These are phyloP conservation scores for Porogramme epimiltina DNA, from an alignment of 1,284 basidiomycete genomes.

Conservation along the genomic window DNA sequence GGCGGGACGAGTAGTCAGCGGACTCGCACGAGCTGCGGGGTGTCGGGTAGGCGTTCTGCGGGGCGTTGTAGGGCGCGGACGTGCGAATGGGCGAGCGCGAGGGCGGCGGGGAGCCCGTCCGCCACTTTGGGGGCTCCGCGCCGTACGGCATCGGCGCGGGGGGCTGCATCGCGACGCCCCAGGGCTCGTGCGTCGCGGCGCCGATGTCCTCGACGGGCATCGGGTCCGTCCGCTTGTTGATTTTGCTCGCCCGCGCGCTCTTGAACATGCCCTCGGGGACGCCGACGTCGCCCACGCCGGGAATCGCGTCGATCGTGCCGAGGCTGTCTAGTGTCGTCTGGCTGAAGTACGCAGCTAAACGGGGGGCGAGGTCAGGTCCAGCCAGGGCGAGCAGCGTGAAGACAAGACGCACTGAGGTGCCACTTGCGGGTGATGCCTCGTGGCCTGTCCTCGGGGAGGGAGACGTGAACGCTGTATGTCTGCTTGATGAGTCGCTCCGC, in stretches of 20 bases:
- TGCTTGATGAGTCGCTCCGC: slow-evolving; percentile 66
- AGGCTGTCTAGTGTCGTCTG: slow-evolving; percentile 70
- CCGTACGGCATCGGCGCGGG: slow-evolving; percentile 21
- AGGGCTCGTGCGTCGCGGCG: slow-evolving; percentile 29
- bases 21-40: slow-evolving; percentile 19
- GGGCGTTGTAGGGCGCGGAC: slow-evolving; percentile 6
- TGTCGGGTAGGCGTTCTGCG: slow-evolving; percentile 17
- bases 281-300: slow-evolving; percentile 58
- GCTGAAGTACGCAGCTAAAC: slow-evolving; percentile 77
- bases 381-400: not conserved
- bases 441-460: slow-evolving; percentile 63
- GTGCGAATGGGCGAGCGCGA: slow-evolving; percentile 10
- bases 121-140: slow-evolving; percentile 19
- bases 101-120: slow-evolving; percentile 14
- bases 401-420: slow-evolving; percentile 63
- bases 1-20: slow-evolving; percentile 10
- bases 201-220: slow-evolving; percentile 28
- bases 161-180: slow-evolving; percentile 26
- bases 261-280: slow-evolving; percentile 78
- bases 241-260: slow-evolving; percentile 69
- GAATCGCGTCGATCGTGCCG: slow-evolving; percentile 65
- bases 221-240: slow-evolving; percentile 49
- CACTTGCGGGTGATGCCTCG: slow-evolving; percentile 72
- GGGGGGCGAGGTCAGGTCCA: slow-evolving; percentile 10
- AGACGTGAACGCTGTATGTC: slow-evolving; percentile 81